phyloP scores from a whole-genome alignment of 2,329 filamentous ascomycete genomes.

The Stemphylium lycopersici region DNA sequence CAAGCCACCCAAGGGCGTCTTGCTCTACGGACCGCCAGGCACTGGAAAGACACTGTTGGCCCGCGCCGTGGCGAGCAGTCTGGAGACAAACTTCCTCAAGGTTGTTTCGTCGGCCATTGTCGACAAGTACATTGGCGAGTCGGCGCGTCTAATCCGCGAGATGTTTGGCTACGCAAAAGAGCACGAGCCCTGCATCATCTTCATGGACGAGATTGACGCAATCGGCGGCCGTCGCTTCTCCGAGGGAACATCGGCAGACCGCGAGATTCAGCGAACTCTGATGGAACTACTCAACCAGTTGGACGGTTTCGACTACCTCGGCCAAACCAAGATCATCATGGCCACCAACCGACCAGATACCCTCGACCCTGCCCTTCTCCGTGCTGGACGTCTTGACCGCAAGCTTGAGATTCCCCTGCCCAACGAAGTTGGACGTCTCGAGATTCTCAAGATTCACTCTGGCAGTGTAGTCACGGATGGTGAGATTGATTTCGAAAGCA shows the following conservation, averaged over 20 bases:
- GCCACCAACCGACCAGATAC: constrained; percentile 97
- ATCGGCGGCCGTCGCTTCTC: constrained; percentile 97
- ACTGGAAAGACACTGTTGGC: constrained; percentile 96
- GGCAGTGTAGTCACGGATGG: constrained; percentile 85
- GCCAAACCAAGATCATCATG: constrained; percentile 99
- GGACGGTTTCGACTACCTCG: constrained; percentile 98
- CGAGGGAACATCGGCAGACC: constrained; percentile 95
- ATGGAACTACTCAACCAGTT: constrained; percentile 99
- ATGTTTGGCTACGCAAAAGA: constrained; percentile 99
- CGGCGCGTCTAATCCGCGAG: constrained; percentile 92
- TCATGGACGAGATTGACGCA: constrained; percentile 99
- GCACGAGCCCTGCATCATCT: constrained; percentile 99
- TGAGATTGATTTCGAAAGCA: constrained; percentile 97
- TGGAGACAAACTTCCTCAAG: constrained; percentile 98
- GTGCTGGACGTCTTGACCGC: constrained; percentile 90
- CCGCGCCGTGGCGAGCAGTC: constrained; percentile 90
- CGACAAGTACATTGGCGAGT: constrained; percentile 99
- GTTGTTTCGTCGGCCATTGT: constrained; percentile 99
- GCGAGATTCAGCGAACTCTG: constrained; percentile 96
- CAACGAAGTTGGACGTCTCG: constrained; percentile 93
- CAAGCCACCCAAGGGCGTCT: constrained; percentile 96
- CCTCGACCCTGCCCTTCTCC: constrained; percentile 87
- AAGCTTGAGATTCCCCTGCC: constrained; percentile 98
- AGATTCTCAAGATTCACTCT: constrained; percentile 98
- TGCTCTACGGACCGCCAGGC: constrained; percentile 94